Evolutionary conservation across 2,329 filamentous ascomycete genomes (phyloP).

Genomic region (Elsinoe arachidis): DNA sequence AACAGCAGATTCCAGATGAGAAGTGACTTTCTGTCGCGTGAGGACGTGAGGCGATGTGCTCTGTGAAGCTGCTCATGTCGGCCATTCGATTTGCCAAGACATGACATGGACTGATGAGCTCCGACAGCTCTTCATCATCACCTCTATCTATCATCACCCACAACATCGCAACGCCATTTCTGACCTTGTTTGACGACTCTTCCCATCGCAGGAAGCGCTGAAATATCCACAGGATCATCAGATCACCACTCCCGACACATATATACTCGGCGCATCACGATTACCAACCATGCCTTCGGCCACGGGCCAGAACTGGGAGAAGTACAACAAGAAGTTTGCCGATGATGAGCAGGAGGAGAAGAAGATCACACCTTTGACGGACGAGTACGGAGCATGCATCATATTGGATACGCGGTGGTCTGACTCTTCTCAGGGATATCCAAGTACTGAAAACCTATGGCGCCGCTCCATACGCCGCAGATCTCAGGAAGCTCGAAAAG

Average conservation of each 20-base stretch:
- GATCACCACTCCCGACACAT: not conserved
- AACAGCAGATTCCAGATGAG: not conserved
- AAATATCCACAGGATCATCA: not conserved
- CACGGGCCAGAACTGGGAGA: conserved; percentile 92
- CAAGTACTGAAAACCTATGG: conserved; percentile 97
- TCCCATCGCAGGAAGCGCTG: too few relatives aligned
- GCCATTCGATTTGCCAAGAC: not conserved
- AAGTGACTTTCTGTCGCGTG: not conserved
- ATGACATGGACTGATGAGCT: not conserved
- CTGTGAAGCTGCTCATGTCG: not conserved
- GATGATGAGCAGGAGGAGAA: conserved; percentile 98
- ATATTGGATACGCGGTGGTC: conserved; percentile 15
- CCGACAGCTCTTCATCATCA: not conserved
- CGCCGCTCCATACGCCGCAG: conserved; percentile 85
- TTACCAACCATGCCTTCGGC: conserved; percentile 67
- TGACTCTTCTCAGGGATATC: conserved; percentile 65
- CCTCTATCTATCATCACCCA: not conserved
- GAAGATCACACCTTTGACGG: conserved; percentile 95
- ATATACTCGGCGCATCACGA: not conserved
- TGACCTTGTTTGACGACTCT: not conserved
- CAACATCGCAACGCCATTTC: not conserved
- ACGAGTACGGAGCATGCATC: conserved; percentile 62
- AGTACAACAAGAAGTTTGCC: conserved; percentile 94
- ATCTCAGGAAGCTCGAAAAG: conserved; percentile 95
- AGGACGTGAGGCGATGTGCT: not conserved